Evolutionary conservation across 2,329 filamentous ascomycete genomes (phyloP), one percentile per base, ranked within the genome.

Genomic region (Fusarium solani-melongenae): DNA sequence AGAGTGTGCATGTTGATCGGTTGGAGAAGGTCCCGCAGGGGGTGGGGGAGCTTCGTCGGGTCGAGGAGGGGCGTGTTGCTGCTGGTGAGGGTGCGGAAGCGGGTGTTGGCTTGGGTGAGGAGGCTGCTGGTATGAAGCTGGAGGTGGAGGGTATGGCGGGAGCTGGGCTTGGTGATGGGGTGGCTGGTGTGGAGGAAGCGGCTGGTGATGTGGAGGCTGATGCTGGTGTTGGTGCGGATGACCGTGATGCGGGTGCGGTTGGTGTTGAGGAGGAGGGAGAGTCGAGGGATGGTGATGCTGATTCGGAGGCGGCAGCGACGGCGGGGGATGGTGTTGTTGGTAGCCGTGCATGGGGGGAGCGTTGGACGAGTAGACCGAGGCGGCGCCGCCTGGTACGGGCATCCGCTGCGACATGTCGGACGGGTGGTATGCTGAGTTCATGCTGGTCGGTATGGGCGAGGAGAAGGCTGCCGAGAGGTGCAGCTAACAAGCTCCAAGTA

Each of bases 321-420:
- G 75, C 34, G 71, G 72, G 22, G 66, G 76, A 39, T 73, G 77
- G n/a, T 75, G 77, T 38, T 76, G 74, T 55, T 79, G 71, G 56
- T 72, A 71, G 60, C 70, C 33, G 64, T 78, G 69, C 71, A 77
- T 73, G 46, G 77, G 64, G 57, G 76, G 71, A 41, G 74, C 57
- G 34, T 57, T 68, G 62, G 76, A 68, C 46, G 72, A 62, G 65
- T 81, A 81, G 44, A 76, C 75, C 53, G 74, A 66, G 46, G 24
- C 20, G 31, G 55, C 62, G 55, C 57, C 56, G 46, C 71, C 70
- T 24, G 76, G 64, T 61, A 79, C 64, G 56, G 80, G 77, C 66
- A 79, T 73, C 61, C 78, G 79, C 73, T 82, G 81, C 49, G 80
- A 75, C 77, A 80, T 78, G 62, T 81, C 77, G 61, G 79, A 67